These are phyloP conservation scores for Tetrahymena borealis DNA, from an alignment of 73 alveolate genomes.

Conservation along the genomic window DNA sequence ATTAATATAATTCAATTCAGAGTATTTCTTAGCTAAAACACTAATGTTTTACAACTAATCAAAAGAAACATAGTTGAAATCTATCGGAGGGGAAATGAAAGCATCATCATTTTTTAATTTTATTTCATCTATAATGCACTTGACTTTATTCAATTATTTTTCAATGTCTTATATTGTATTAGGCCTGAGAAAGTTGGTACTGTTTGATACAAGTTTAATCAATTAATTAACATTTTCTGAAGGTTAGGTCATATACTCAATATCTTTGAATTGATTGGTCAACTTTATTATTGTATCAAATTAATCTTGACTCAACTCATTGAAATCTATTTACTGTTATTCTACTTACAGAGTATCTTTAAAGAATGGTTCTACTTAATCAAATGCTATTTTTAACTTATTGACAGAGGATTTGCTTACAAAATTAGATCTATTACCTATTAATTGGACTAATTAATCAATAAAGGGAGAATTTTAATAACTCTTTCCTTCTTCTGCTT, in stretches of 20 bases:
- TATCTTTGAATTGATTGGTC: neutral
- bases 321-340: neutral
- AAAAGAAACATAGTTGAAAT: neutral
- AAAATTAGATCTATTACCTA: neutral
- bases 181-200: neutral
- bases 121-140: neutral
- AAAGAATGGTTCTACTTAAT: neutral
- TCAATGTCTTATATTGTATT: neutral
- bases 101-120: neutral
- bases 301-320: neutral
- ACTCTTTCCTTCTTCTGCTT: neutral
- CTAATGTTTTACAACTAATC: neutral
- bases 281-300: neutral
- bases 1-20: neutral
- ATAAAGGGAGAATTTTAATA: neutral
- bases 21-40: neutral
- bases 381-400: neutral
- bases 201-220: neutral
- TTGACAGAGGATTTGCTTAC: neutral
- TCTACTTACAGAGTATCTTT: neutral
- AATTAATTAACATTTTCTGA: neutral
- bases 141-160: neutral
- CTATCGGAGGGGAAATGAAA: neutral
- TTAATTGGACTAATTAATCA: neutral
- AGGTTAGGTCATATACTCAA: neutral